Evolutionary conservation across 2,329 filamentous ascomycete species (phyloP), one percentile per base, ranked within the genome.

Genomic region (Teratosphaeria zuluensis): DNA sequence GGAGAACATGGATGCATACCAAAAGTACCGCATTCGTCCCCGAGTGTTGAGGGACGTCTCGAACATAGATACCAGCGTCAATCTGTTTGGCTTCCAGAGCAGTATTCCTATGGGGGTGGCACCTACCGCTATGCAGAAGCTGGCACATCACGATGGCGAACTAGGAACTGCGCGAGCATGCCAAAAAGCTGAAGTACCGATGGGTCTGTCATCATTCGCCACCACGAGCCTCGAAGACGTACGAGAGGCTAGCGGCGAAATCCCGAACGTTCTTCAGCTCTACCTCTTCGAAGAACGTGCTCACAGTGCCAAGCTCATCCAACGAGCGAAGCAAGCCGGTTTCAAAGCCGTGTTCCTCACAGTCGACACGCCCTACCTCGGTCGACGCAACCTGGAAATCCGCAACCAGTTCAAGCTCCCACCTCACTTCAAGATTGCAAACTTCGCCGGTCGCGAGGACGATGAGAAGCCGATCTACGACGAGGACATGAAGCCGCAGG

Each of bases 321-420:
- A 64, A 42, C 64, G 70, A 12, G 72, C 72, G 14, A 72, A 72
- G 62, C 66, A 67, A 56, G 70, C 70, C 1, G 80, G 80, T 2
- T 83, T 78, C 69, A 81, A 81, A 61, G 81, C 81, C 0, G 69
- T 84, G 3, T 78, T 84, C 55, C 68, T 85, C 2, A 80, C 81
- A 0, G 80, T 84, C 1, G 82, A 85, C 59, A 77, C 77, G 0
- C 81, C 82, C 0, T 76, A 81, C 6, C 73, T 84, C 0, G 82
- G 81, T 0, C 74, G 77, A 12, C 73, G 82, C 1, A 72, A 82
- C 19, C 78, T 81, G 38, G 81, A 84, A 63, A 77, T 79, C 55
- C 75, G 80, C 9, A 83, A 84, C 60, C 73, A 78, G 51, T 84
- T 83, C 66, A 71, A 70, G 54, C 62, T 72, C 14, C 72, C 70